Conservation (phyloP, 2,329 filamentous ascomycete genomes). For the Clathrospora elynae region DNA sequence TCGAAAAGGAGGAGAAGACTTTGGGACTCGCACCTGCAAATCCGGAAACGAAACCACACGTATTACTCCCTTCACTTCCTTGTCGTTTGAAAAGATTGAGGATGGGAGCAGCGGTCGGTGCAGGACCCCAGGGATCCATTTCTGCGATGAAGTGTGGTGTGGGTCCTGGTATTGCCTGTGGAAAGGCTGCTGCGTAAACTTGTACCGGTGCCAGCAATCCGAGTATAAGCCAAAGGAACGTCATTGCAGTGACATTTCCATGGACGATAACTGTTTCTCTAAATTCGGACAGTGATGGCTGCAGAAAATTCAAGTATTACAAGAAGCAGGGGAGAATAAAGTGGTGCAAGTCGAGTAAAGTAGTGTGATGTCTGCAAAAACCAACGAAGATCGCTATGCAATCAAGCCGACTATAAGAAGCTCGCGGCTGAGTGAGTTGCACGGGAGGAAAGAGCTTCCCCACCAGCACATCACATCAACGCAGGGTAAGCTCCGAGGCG, state of each 20-base stretch:
- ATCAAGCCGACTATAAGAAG: slow-evolving; percentile 18
- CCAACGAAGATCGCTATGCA: slow-evolving; percentile 18
- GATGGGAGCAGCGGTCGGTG: slow-evolving; percentile 35
- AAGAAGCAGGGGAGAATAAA: not conserved
- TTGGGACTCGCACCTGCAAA: too few species aligned
- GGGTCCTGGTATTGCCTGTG: slow-evolving; percentile 34
- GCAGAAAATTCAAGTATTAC: not conserved
- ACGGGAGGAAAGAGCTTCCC: slow-evolving; percentile 11
- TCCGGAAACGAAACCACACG: slow-evolving; percentile 41
- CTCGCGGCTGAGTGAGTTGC: slow-evolving; percentile 22
- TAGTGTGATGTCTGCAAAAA: not conserved
- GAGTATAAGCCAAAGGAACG: slow-evolving; percentile 28
- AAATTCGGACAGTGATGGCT: not conserved
- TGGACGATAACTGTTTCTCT: slow-evolving; percentile 7
- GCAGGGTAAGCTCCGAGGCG: slow-evolving; percentile 22
- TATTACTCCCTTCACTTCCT: slow-evolving; percentile 24
- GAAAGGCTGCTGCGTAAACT: slow-evolving; percentile 34
- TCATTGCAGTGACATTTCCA: slow-evolving; percentile 34
- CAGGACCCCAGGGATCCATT: slow-evolving; percentile 39
- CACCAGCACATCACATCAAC: slow-evolving; percentile 10
- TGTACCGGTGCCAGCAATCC: slow-evolving; percentile 37
- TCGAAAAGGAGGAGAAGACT: slow-evolving; percentile 6
- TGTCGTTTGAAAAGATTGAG: slow-evolving; percentile 38
- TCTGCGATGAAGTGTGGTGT: slow-evolving; percentile 32
- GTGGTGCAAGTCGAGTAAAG: not conserved